A percentile compares a stretch with the other conserved stretches of the same genome.
Evolutionary conservation across 352 stramenopile genomes (phyloP).

Genomic region (Phytophthora cryptogea): DNA sequence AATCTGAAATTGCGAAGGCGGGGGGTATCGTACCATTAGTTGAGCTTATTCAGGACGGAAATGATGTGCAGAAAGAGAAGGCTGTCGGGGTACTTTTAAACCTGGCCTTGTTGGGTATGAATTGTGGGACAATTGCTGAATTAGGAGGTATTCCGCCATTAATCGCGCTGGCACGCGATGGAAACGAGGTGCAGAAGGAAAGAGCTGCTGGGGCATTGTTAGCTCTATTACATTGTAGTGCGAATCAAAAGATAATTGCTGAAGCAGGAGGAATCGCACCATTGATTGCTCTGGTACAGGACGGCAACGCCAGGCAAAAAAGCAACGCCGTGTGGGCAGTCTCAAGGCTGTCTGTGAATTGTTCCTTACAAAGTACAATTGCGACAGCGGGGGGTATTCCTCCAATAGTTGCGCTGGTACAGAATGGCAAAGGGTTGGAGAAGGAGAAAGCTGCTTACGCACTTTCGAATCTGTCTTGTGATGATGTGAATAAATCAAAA

Average conservation of each 20-base stretch:
- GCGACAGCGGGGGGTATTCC: slow-evolving; percentile 4
- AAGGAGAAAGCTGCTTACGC: not conserved
- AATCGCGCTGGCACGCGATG: not conserved
- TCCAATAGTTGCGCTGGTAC: not conserved
- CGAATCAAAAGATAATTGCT: not conserved
- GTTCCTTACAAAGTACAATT: slow-evolving; percentile 1
- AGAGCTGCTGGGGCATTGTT: not conserved
- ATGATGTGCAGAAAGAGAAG: too few relatives aligned
- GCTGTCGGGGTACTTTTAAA: not conserved
- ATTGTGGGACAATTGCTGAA: slow-evolving; percentile 1
- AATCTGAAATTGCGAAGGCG: not conserved
- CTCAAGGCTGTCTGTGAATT: not conserved
- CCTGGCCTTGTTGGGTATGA: not conserved
- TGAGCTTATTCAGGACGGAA: too few relatives aligned
- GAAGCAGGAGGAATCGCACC: not conserved
- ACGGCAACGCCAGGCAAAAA: slow-evolving; percentile 4
- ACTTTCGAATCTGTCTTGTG: not conserved
- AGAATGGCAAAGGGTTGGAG: not conserved
- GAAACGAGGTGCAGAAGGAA: not conserved
- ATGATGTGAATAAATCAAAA: not conserved
- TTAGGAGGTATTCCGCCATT: slow-evolving; percentile 6
- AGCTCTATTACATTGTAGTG: not conserved
- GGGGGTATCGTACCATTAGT: slow-evolving; percentile 4
- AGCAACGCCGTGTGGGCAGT: not conserved
- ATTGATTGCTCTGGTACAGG: not conserved